Evolutionary conservation across 805 yeast species (phyloP).

Genomic region (Debaryomyces tyrocola): DNA sequence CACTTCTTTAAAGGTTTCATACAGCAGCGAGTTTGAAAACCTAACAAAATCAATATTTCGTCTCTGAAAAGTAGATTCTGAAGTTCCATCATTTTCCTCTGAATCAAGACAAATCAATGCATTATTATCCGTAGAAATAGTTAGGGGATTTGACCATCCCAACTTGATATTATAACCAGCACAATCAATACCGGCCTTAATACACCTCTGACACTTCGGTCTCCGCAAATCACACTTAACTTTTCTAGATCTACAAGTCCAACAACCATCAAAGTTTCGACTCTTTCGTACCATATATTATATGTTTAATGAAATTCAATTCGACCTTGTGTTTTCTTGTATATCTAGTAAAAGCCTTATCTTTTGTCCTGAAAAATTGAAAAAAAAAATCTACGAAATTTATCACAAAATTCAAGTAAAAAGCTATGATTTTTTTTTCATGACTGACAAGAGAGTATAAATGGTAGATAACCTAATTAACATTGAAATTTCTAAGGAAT

Average conservation of each 20-base stretch:
- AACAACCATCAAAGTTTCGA: conserved; percentile 51
- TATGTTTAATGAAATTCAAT: not conserved
- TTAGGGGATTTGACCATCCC: conserved; percentile 45
- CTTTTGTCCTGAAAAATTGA: no score
- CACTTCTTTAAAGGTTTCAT: conserved; percentile 39
- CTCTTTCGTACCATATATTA: conserved; percentile 20
- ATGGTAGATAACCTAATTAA: not conserved
- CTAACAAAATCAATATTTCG: conserved; percentile 45
- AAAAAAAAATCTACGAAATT: no score
- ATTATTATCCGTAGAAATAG: conserved; percentile 20
- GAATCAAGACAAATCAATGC: conserved; percentile 16
- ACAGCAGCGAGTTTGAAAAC: conserved; percentile 35
- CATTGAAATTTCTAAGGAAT: conserved; percentile 22
- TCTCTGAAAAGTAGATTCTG: conserved; percentile 37
- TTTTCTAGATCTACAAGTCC: conserved; percentile 54
- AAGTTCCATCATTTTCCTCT: conserved; percentile 15
- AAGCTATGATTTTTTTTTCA: no score
- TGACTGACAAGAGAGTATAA: not conserved
- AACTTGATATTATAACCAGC: conserved; percentile 50
- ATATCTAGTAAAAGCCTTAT: no score
- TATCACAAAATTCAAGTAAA: no score
- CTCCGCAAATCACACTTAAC: conserved; percentile 52
- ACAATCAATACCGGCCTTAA: conserved; percentile 44
- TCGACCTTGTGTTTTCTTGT: no score
- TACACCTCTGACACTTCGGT: conserved; percentile 50